phyloP scores from a whole-genome alignment of 2,329 filamentous ascomycete species.

The Ophiostoma novo-ulmi region DNA sequence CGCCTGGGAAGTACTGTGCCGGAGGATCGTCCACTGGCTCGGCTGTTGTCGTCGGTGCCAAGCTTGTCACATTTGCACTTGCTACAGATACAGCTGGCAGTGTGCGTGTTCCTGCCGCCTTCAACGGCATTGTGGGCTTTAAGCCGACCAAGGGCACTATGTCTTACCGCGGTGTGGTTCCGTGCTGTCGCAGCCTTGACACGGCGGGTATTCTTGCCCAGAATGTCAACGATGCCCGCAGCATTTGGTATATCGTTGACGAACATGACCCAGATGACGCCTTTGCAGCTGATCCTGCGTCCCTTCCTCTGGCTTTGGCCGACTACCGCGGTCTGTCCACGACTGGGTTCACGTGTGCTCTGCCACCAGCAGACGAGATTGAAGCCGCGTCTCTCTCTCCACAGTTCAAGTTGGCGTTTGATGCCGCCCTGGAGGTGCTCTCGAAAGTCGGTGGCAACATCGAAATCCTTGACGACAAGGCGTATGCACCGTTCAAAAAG shows the following conservation, averaged over 20 bases:
- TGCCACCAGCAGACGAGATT: background rate
- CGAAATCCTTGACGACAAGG: background rate
- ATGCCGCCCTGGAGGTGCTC: background rate
- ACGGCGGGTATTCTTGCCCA: background rate
- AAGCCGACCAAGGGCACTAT: constrained; percentile 2
- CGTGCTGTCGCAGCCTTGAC: background rate
- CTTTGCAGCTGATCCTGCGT: background rate
- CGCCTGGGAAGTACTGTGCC: background rate
- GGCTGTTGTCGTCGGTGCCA: background rate
- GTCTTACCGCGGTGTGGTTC: background rate
- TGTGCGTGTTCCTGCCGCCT: background rate
- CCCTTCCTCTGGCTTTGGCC: background rate
- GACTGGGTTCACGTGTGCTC: constrained; percentile 6
- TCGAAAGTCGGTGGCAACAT: background rate
- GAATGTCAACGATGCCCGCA: background rate
- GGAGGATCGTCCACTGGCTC: background rate
- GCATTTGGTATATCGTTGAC: background rate
- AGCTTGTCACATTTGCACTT: background rate
- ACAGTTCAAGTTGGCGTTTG: background rate
- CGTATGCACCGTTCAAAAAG: background rate
- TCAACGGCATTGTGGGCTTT: background rate
- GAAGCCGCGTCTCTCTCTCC: background rate
- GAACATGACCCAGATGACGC: background rate
- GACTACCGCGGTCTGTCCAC: background rate
- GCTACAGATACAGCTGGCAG: background rate